phyloP scores from a whole-genome alignment of 75 land plant genomes.

The Isoetes taiwanensis region DNA sequence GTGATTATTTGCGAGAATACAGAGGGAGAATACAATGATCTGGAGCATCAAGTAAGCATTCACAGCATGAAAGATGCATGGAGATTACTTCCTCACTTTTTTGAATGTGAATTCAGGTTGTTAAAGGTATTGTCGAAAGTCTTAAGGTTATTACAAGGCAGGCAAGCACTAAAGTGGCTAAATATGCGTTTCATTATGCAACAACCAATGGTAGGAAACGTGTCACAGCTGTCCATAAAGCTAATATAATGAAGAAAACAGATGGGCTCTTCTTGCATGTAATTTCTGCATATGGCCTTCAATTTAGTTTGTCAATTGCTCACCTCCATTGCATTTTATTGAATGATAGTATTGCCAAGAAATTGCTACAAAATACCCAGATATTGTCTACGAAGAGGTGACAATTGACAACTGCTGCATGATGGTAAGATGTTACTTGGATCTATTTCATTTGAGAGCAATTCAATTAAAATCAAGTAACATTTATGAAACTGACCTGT shows the following conservation, averaged over 20 bases:
- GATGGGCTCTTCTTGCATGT: neutral
- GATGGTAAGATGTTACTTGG: no score
- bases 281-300: no score
- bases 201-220: neutral
- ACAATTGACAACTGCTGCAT: no score
- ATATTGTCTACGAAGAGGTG: conserved; percentile 8
- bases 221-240: neutral
- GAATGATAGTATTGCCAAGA: neutral
- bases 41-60: conserved; percentile 1
- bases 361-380: neutral
- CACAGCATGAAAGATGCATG: no score
- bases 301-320: no score
- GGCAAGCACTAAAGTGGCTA: neutral
- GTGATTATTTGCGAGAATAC: neutral
- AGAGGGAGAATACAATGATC: neutral
- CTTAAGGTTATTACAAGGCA: neutral
- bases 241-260: conserved; percentile 6
- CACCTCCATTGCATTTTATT: no score
- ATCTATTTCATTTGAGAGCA: no score
- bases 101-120: no score
- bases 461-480: no score
- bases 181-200: conserved; percentile 6
- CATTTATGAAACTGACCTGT: no score
- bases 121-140: conserved; percentile 2
- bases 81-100: no score